Evolutionary conservation across 768 basidiomycete genomes (phyloP), one percentile per base, ranked within the genome.

Genomic region (Psilocybe subaeruginosa): DNA sequence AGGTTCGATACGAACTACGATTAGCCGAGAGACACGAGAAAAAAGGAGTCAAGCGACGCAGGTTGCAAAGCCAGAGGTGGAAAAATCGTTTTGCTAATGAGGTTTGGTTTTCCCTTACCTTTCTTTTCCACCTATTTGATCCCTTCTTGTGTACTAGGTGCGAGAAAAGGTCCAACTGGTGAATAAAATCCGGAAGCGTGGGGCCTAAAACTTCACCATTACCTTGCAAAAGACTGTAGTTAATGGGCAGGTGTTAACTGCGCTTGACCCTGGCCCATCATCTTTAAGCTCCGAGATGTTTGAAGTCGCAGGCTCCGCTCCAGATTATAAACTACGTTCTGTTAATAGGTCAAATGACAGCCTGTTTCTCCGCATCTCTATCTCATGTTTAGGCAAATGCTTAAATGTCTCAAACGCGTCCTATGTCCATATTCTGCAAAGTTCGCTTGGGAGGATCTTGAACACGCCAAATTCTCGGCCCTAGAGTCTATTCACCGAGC

Each of bases 121-220:
- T 33, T 19, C 45, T 14, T 43, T 55, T 41, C 27, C 33, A 60
- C 12, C 54, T 55, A 59, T 51, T 56, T 58, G 52, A 31, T 61
- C 57, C 60, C 59, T 53, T 61, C 55, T 57, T 47, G 62, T 50
- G 31, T 62, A 19, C 49, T 59, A 94, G 92, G 92, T 94, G 63
- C 85, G 92, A 73, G 85, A 85, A 78, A 93, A 91, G 77, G 90
- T 93, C 39, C 85, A 90, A 69, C 76, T 94, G 35, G 92, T 93
- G 65, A 82, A 84, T 63, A 86, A 87, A 74, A 93, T 93, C 69
- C 88, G 90, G 68, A 83, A 83, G 62, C 85, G 91, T 64, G 90
- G 91, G 68, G 86, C 86, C 69, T 92, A 76, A 76, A 49, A 50
- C 39, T 53, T 60, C 31, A 17, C 31, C n/a, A 30, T 31, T 33